These are phyloP conservation scores for Penicillium sp. DNA, from an alignment of 2,329 filamentous ascomycete species.

Conservation along the genomic window DNA sequence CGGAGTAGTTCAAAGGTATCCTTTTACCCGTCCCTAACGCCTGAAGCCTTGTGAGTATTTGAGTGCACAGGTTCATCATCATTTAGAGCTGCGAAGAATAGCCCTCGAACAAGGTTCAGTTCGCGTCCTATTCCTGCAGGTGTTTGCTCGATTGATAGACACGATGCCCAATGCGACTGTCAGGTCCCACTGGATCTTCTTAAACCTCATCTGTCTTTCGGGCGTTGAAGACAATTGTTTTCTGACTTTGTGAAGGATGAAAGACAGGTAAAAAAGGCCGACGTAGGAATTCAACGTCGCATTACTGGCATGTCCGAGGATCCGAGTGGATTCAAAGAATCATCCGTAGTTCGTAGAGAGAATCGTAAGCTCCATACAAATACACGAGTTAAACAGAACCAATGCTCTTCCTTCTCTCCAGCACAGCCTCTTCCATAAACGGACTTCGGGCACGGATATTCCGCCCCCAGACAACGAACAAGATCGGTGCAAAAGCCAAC, in stretches of 20 bases:
- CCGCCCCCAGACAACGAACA: conserved; percentile 37
- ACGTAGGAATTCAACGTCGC: conserved; percentile 1
- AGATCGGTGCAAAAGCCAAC: conserved; percentile 33
- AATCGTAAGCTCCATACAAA: no score
- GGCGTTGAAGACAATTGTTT: no score
- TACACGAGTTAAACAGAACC: conserved; percentile 15
- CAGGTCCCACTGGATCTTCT: conserved; percentile 2
- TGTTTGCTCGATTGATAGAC: conserved; percentile 9
- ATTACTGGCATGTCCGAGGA: neutral
- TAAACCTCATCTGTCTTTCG: neutral
- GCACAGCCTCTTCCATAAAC: conserved; percentile 24
- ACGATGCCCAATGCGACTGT: conserved; percentile 1
- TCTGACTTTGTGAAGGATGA: no score
- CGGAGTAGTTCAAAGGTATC: no score
- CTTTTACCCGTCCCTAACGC: no score
- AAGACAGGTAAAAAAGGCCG: neutral
- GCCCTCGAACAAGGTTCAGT: conserved; percentile 8
- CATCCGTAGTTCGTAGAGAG: no score
- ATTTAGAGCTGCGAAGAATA: conserved; percentile 1
- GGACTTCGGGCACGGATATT: conserved; percentile 30
- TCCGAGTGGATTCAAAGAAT: no score
- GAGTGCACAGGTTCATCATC: conserved; percentile 1
- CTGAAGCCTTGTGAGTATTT: no score
- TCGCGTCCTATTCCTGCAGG: conserved; percentile 9
- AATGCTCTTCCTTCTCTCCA: conserved; percentile 20